phyloP scores from a whole-genome alignment of 805 yeast genomes.

The Gaillardinia entomophila region DNA sequence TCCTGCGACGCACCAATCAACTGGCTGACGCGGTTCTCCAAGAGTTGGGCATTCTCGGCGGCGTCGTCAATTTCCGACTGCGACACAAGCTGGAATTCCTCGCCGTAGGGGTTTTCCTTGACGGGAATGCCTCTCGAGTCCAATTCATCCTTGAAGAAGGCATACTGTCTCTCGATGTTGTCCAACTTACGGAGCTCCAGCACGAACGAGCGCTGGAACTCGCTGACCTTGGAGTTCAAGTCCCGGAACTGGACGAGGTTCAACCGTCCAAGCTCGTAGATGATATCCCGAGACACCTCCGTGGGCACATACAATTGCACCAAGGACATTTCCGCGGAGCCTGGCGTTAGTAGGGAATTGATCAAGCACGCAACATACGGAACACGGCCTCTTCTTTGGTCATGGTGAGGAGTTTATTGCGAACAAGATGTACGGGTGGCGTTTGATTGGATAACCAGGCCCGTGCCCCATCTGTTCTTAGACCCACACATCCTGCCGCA shows the following conservation, averaged over 20 bases:
- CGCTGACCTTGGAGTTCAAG: slow-evolving; percentile 64
- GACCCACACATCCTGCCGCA: too few species aligned
- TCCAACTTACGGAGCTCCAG: slow-evolving; percentile 80
- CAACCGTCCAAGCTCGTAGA: slow-evolving; percentile 28
- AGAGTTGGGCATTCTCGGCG: slow-evolving; percentile 51
- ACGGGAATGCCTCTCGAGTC: slow-evolving; percentile 41
- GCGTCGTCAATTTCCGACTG: slow-evolving; percentile 70
- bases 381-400: slow-evolving; percentile 41
- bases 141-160: slow-evolving; percentile 41
- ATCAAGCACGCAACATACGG: slow-evolving; percentile 28
- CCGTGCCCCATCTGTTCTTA: too few species aligned
- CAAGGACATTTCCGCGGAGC: slow-evolving; percentile 97
- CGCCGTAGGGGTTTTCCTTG: slow-evolving; percentile 28
- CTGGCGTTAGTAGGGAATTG: slow-evolving; percentile 13
- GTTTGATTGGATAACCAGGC: too few species aligned
- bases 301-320: slow-evolving; percentile 75
- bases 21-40: slow-evolving; percentile 72
- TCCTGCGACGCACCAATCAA: slow-evolving; percentile 64
- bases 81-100: slow-evolving; percentile 20
- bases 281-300: slow-evolving; percentile 40
- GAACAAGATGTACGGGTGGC: too few species aligned
- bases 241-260: slow-evolving; percentile 41
- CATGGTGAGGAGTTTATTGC: slow-evolving; percentile 6
- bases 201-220: slow-evolving; percentile 89
- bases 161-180: slow-evolving; percentile 77